Conservation (phyloP, 306 rosid species). For the Rosa multiflora region DNA sequence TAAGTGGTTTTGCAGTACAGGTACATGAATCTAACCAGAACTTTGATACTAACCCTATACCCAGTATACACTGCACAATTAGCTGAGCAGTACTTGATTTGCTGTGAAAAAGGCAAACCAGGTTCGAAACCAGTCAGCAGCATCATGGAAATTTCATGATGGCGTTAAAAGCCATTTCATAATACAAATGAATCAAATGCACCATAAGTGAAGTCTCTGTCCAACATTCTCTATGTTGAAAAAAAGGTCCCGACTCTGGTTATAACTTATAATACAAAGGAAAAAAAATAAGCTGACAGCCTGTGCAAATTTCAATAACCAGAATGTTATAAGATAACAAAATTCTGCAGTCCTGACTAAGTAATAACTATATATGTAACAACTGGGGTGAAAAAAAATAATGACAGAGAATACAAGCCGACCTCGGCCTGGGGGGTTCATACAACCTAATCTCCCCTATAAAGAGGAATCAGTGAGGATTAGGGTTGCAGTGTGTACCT, state of each 20-base stretch:
- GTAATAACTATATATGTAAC: constrained; percentile 78
- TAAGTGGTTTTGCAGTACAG: background rate
- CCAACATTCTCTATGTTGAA: constrained; percentile 26
- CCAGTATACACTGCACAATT: background rate
- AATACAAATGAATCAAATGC: constrained; percentile 19
- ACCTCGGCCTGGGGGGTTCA: constrained; percentile 58
- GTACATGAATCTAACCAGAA: background rate
- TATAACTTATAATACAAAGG: constrained; percentile 32
- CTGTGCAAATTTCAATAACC: constrained; percentile 84
- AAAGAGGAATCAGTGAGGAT: constrained; percentile 51
- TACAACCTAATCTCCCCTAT: constrained; percentile 63
- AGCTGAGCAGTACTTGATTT: background rate
- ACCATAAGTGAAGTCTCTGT: constrained; percentile 6
- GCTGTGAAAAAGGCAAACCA: constrained; percentile 2
- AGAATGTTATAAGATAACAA: constrained; percentile 60
- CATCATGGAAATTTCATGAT: background rate
- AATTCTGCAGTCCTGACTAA: constrained; percentile 64
- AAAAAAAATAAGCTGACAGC: constrained; percentile 30
- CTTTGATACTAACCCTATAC: background rate
- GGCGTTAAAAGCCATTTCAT: constrained; percentile 6
- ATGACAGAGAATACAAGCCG: constrained; percentile 51
- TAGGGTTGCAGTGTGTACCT: constrained; percentile 42
- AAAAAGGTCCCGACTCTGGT: constrained; percentile 15
- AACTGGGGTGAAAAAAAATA: constrained; percentile 25
- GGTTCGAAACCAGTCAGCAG: background rate